These are phyloP conservation scores for Aspergillus texensis DNA, from an alignment of 2,329 filamentous ascomycete species.

Conservation along the genomic window DNA sequence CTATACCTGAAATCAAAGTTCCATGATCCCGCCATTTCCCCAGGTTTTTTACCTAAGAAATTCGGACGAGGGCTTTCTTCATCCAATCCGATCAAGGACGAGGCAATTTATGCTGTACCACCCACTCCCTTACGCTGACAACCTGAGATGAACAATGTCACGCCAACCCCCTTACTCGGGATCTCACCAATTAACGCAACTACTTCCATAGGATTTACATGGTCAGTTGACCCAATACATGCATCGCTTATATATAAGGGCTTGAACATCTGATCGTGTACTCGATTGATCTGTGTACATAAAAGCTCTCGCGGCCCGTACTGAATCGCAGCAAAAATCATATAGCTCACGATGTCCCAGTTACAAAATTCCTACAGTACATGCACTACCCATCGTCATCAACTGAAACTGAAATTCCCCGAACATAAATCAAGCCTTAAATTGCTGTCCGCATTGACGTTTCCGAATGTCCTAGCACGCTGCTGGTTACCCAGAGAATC, in stretches of 20 bases:
- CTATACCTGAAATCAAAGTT: background rate
- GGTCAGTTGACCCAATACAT: background rate
- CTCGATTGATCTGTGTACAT: background rate
- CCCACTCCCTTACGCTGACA: background rate
- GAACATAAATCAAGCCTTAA: background rate
- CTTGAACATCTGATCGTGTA: background rate
- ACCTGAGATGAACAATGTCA: background rate
- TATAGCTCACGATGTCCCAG: background rate
- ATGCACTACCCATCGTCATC: slow-evolving; percentile 1
- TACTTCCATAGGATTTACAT: background rate
- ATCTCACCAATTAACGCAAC: background rate
- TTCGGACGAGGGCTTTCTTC: background rate
- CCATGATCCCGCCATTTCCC: background rate
- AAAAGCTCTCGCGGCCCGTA: background rate
- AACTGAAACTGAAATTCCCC: slow-evolving; percentile 7
- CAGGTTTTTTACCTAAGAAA: background rate
- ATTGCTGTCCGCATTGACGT: background rate
- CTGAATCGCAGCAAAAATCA: background rate
- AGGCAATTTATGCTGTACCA: background rate
- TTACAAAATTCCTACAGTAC: background rate
- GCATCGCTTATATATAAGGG: background rate
- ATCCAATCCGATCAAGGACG: background rate
- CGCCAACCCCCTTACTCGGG: background rate
- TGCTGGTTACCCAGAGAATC: slow-evolving; percentile 8
- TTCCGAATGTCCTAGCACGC: slow-evolving; percentile 4